Conservation (phyloP, 2,329 filamentous ascomycete species). For the Pyricularia sp. region DNA sequence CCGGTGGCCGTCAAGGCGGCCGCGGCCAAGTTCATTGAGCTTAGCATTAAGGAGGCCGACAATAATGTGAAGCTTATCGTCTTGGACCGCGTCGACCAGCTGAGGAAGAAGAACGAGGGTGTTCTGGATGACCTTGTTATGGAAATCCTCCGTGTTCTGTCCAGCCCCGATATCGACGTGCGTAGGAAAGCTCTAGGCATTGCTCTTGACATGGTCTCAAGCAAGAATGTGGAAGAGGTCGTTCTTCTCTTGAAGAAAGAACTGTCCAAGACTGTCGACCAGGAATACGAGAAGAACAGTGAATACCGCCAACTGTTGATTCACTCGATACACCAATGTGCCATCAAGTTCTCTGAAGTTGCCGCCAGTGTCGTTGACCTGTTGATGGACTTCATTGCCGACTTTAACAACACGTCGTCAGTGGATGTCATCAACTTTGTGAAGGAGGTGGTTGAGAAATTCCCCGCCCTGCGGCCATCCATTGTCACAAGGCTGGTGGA, state of each 20-base stretch:
- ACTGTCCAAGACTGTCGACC: slow-evolving; percentile 90
- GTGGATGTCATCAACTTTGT: slow-evolving; percentile 98
- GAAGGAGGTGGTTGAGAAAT: slow-evolving; percentile 97
- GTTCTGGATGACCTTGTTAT: slow-evolving; percentile 89
- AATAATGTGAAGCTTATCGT: slow-evolving; percentile 99
- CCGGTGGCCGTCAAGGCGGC: slow-evolving; percentile 96
- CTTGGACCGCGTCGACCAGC: slow-evolving; percentile 70
- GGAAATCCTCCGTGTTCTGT: slow-evolving; percentile 91
- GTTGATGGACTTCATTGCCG: slow-evolving; percentile 97
- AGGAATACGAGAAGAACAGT: slow-evolving; percentile 96
- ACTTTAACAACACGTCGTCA: slow-evolving; percentile 93
- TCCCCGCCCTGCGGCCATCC: slow-evolving; percentile 73
- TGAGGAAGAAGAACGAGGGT: slow-evolving; percentile 61
- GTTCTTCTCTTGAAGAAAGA: slow-evolving; percentile 95
- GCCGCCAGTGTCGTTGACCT: slow-evolving; percentile 92
- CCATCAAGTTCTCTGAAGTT: slow-evolving; percentile 98
- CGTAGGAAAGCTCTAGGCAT: slow-evolving; percentile 81
- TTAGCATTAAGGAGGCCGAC: slow-evolving; percentile 93
- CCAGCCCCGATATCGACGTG: slow-evolving; percentile 91
- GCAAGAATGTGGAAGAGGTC: slow-evolving; percentile 97
- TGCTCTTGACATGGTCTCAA: slow-evolving; percentile 93
- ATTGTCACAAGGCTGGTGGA: slow-evolving; percentile 84
- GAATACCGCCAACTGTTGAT: slow-evolving; percentile 93
- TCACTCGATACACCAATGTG: slow-evolving; percentile 94
- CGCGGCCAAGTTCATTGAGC: slow-evolving; percentile 88